These are phyloP conservation scores for Fraxinus quadrangulata DNA, from an alignment of 257 asterid species.

Conservation along the genomic window DNA sequence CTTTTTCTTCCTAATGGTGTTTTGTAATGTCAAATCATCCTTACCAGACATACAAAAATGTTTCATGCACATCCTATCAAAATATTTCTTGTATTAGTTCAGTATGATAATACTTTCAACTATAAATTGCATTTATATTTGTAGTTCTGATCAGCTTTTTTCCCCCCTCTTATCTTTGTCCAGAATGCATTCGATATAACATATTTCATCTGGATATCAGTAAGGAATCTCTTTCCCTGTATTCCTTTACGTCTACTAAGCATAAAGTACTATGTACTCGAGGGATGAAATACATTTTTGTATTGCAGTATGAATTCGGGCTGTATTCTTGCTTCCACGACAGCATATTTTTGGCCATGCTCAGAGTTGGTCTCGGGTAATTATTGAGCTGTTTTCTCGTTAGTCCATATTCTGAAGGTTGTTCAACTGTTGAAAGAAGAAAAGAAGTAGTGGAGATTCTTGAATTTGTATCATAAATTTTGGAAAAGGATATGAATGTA, in stretches of 20 bases:
- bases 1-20: neutral
- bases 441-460: neutral
- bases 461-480: neutral
- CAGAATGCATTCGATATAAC: constrained; percentile 99
- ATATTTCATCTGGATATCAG: constrained; percentile 86
- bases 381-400: constrained; percentile 5
- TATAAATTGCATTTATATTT: neutral
- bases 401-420: neutral
- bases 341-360: constrained; percentile 50
- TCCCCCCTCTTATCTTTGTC: constrained; percentile 16
- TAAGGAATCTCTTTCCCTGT: constrained; percentile 25
- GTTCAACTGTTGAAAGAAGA: neutral
- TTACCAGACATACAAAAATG: neutral
- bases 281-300: neutral
- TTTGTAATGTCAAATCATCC: neutral
- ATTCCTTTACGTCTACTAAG: neutral
- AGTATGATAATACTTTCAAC: neutral
- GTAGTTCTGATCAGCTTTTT: constrained; percentile 12
- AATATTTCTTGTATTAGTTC: neutral
- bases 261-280: neutral
- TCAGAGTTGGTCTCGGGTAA: constrained; percentile 84
- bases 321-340: constrained; percentile 80
- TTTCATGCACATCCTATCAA: neutral
- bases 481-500: neutral
- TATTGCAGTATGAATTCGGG: constrained; percentile 91